Conservation (phyloP, 2,329 filamentous ascomycete species). For the Rutstroemia sp. region DNA sequence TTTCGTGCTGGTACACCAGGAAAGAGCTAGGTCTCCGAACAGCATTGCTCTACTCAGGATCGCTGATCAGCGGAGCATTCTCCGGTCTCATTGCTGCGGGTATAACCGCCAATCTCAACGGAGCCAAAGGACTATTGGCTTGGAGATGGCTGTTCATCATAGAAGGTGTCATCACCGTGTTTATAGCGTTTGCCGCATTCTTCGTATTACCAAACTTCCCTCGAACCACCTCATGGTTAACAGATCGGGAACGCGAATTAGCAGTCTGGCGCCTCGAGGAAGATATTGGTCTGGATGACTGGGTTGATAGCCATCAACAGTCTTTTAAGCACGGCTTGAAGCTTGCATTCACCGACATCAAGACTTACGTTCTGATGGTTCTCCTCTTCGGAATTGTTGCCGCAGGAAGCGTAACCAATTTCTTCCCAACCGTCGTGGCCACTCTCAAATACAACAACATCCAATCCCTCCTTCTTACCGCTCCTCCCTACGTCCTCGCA, state of each 20-base stretch:
- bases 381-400: conserved; percentile 49
- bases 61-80: conserved; percentile 64
- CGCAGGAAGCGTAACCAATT: conserved; percentile 55
- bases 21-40: conserved; percentile 60
- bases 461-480: conserved; percentile 54
- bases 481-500: conserved; percentile 57
- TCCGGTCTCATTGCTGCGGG: conserved; percentile 58
- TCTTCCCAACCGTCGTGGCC: conserved; percentile 63
- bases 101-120: conserved; percentile 59
- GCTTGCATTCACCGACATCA: conserved; percentile 47
- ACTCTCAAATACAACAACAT: conserved; percentile 58
- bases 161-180: conserved; percentile 58
- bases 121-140: conserved; percentile 45
- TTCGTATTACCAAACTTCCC: conserved; percentile 62
- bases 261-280: conserved; percentile 53
- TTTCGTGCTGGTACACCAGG: conserved; percentile 61
- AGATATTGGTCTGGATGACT: conserved; percentile 42
- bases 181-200: conserved; percentile 47
- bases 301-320: conserved; percentile 9
- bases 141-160: conserved; percentile 67
- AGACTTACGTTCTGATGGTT: conserved; percentile 31
- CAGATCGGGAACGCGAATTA: conserved; percentile 47
- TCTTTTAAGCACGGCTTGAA: conserved; percentile 36
- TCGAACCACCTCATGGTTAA: conserved; percentile 48
- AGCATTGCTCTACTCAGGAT: conserved; percentile 59